Base-by-base conservation (phyloP, 805 yeast genomes). In the Lachancea fermentati region DNA sequence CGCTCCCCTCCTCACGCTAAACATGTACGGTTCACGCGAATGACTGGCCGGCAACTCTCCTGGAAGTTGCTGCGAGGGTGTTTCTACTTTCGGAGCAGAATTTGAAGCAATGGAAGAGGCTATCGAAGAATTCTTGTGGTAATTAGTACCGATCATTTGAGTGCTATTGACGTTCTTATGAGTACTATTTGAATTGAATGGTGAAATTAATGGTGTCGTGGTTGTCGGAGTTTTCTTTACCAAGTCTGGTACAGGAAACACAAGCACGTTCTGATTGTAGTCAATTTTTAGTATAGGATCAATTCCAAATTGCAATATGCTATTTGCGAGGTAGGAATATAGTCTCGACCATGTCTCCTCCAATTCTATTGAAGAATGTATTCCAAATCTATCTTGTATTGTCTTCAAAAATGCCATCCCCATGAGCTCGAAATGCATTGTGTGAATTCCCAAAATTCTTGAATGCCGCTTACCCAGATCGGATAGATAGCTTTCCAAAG, bases 401-500 rank as follows among this genome's bases (percentile, higher is more conserved):
- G 91, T 82, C 51, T 72, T 75, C 42, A 82, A 67, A 32, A 83
- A 66, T 0, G 88, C 87, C 41, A 74, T 74, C 1, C 91, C 91
- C 87, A 83, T 78, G 28, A 79, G 59, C 56, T 80, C 80, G 49
- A 79, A 83, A 54, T 78, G 79, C 2, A 72, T 69, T 0, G 84
- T 72, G 44, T 81, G 87, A 30, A 84, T 81, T 12, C 85, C 86
- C 46, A 85, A 65, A 37, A 85, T 79, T 48, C 95, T 65, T 2
- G 86, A 66, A 58, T 86, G 95, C 37, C 85, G 67, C 55, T 82
- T 83, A 2, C 89, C 94, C 49, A 85, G 62, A 34, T 75, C 73
- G 32, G 65, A 65, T 36, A 86, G 62, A 41, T 79, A 79, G 18
- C 72, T 81, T 51, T 81, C 80, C 49, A 85, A 62, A 5, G 62